Base-by-base conservation (phyloP, 1,284 basidiomycete species). In the Austroboletus novae-zelandiae region DNA sequence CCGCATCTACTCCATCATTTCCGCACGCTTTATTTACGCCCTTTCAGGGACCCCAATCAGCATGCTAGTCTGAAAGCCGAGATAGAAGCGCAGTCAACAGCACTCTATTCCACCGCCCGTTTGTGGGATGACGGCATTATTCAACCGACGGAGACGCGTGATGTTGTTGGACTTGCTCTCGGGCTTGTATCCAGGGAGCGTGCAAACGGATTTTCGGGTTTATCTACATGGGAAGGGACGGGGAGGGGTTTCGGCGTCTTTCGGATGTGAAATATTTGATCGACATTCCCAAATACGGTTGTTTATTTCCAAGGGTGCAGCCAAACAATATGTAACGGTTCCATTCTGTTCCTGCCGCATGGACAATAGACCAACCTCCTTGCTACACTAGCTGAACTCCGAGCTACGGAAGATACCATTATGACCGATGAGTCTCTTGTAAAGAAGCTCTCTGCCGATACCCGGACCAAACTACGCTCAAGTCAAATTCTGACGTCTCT, bases 41-140 rank as follows among this genome's bases (percentile, higher is more conserved):
- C 41, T 45, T 23, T 25, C 53, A 91, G 89, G 65, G 89, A 93
- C 59, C 86, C 88, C 10, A 71, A 77, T 2, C 88, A 90, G 59
- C 90, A 91, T 59, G 71, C 78, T 10, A 78, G 80, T 6, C 74
- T 97, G 41, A 86, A 87, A 66, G 74, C 79, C 15, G 84, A 90
- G 63, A 96, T 98, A 46, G 94, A 97, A 68, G 72, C 79, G 37
- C 92, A 98, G 68, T 91, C 89, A 17, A 87, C 84, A 7, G 89
- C 93, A 5, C 68, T 90, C 27, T 97, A 94, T 71, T 92, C 91
- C 4, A 90, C 86, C 1, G 92, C 94, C 11, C 81, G 93, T 27
- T 71, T 98, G 45, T 97, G 92, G 94, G 94, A 97, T 67, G 94
- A 98, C 66, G 94, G 94, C 2, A 91, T 98, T 57, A 94, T 98